Conservation (phyloP, 768 basidiomycete genomes). For the Vishniacozyma victoriae region DNA sequence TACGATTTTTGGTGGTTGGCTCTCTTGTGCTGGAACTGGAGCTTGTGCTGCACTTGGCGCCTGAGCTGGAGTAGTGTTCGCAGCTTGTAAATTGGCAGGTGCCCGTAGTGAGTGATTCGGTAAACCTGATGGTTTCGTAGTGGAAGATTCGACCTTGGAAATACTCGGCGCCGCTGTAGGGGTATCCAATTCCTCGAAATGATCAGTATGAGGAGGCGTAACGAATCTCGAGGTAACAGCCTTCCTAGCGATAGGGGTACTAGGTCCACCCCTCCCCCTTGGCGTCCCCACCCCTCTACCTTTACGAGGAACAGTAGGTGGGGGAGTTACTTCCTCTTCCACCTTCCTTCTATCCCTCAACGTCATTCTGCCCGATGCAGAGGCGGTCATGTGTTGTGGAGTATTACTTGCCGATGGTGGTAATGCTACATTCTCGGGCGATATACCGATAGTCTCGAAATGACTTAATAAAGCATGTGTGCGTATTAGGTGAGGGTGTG, state of each 20-base stretch:
- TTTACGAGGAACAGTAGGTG: slow-evolving; percentile 4
- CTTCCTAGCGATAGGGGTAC: background rate
- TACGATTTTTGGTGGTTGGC: background rate
- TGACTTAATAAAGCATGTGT: slow-evolving; percentile 27
- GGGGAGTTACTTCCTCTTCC: slow-evolving; percentile 14
- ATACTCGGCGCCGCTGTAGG: background rate
- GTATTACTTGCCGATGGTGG: slow-evolving; percentile 18
- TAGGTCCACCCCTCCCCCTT: background rate
- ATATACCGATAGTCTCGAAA: slow-evolving; percentile 19
- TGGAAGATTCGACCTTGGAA: background rate
- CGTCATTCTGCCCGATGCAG: slow-evolving; percentile 24
- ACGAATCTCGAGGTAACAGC: background rate
- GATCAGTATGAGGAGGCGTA: background rate
- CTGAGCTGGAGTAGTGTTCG: background rate
- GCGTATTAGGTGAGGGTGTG: slow-evolving; percentile 18
- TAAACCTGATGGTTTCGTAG: background rate
- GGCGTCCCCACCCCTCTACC: slow-evolving; percentile 7
- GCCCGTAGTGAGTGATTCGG: background rate
- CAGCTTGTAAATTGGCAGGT: background rate
- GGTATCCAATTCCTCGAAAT: too few species aligned
- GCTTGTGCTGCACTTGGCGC: background rate
- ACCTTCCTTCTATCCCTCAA: slow-evolving; percentile 23
- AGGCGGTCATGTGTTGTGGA: slow-evolving; percentile 6
- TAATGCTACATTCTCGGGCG: background rate
- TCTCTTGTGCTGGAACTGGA: background rate